Base-by-base conservation (phyloP, 23 red algal genomes). In the Gracilaria gracilis region DNA sequence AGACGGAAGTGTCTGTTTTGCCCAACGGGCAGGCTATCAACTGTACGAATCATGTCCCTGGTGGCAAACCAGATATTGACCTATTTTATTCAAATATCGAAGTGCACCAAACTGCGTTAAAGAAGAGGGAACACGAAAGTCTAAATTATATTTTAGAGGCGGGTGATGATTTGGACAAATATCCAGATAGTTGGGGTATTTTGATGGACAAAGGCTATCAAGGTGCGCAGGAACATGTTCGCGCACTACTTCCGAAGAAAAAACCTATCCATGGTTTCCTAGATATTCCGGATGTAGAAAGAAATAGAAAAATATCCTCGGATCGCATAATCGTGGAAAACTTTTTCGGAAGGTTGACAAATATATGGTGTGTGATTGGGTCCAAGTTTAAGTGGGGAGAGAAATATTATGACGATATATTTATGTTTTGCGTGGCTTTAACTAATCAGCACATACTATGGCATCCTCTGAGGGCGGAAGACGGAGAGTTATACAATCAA, bases 301-400 rank as follows among this genome's bases (percentile, higher is more conserved):
- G 34, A 34, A 82, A 82, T 51, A 64, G 29, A 27, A 58, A 29
- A 33, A 13, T 82, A 59, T 82, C 57, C 9, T 59, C 46, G 19
- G 32, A 82, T 82, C 49, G 79, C 19, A 64, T 82, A 28, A 82
- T 59, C 34, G 79, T 59, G 13, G 49, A 82, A 64, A 59, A 82
- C 11, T 59, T 33, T 51, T 82, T 82, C 31, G 79, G 79, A 31
- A 24, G 49, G 17, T 59, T 82, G 57, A 50, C 32, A 32, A 15
- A 39, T 12, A 7, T 59, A 21, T 82, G 49, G 49, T 19, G 9
- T 82, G 14, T 82, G 13, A 27, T 82, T 50, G 47, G 32, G 11
- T 49, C 14, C 46, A 82, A 82, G 35, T 59, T 11, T 51, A 82
- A 33, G 49, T 61, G 79, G 57, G 49, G n/a, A 11, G 51, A 82